Conservation (phyloP, 805 yeast genomes). For the Naumovozyma dairenensis region DNA sequence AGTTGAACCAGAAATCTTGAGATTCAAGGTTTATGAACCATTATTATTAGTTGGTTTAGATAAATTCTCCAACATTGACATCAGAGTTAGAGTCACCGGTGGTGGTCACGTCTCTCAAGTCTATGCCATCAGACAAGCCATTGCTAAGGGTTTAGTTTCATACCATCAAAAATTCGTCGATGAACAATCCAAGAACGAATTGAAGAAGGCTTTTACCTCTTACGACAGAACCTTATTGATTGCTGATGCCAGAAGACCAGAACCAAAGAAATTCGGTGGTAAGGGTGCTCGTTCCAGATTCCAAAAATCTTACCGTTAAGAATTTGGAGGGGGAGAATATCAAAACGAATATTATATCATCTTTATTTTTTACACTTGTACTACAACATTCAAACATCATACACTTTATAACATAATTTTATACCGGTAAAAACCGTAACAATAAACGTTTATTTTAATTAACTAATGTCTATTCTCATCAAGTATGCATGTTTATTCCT, state of each 20-base stretch:
- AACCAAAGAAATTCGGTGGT: slow-evolving; percentile 99
- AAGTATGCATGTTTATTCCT: too few relatives aligned
- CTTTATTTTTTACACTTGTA: not conserved
- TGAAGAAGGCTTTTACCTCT: slow-evolving; percentile 93
- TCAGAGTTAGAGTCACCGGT: slow-evolving; percentile 98
- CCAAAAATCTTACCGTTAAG: slow-evolving; percentile 99
- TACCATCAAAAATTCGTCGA: slow-evolving; percentile 99
- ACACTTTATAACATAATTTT: not conserved
- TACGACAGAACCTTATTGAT: slow-evolving; percentile 99
- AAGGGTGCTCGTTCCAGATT: slow-evolving; percentile 99
- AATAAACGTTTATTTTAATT: too few relatives aligned
- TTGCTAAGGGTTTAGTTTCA: slow-evolving; percentile 98
- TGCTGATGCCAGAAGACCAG: slow-evolving; percentile 99
- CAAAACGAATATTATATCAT: not conserved
- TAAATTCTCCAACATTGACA: slow-evolving; percentile 95
- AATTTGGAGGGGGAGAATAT: not conserved
- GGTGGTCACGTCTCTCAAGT: slow-evolving; percentile 99
- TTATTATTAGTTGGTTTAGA: slow-evolving; percentile 94
- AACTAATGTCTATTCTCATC: too few relatives aligned
- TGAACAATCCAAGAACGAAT: slow-evolving; percentile 98
- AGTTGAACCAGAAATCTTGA: slow-evolving; percentile 95
- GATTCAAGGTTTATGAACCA: slow-evolving; percentile 99
- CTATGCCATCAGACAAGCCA: slow-evolving; percentile 98
- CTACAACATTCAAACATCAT: not conserved
- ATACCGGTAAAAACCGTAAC: not conserved